Evolutionary conservation across 2,329 filamentous ascomycete species (phyloP), one percentile per base, ranked within the genome.

Genomic region (Ceratocystis cubensis): DNA sequence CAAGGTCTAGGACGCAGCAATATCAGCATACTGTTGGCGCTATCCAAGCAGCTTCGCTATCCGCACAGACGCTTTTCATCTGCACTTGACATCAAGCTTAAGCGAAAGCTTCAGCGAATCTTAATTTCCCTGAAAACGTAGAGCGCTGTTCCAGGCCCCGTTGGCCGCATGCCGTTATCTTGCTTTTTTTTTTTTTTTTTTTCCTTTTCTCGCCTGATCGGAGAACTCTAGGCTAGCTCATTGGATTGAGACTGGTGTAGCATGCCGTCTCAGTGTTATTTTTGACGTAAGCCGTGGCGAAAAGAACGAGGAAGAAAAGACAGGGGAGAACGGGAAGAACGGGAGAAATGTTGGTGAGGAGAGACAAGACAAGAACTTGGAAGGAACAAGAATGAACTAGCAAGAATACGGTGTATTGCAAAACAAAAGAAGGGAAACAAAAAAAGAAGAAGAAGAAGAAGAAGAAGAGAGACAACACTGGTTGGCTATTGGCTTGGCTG

Each of bases 41-140:
- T 20, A 17, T 59, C 25, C 17, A 37, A 59, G 5, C 22, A n/a
- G 25, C 17, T n/a, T 17, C n/a, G 25, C 17, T 59, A 25, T n/a
- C 28, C 41, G 61, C 61, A 63, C 61, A 48, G 61, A 63, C 61
- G 44, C 13, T 63, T 63, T 63, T 63, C 61, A 63, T 63, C 61
- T 63, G 61, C 61, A 63, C 61, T 50, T 63, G 41, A 63, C 30
- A 59, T 33, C 56, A 20, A 59, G 56, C 56, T 59, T 59, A 59
- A 59, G 25, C 56, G 56, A 59, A 59, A 59, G 56, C 56, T 59
- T 59, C 56, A 59, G 33, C 28, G 5, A 37, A 59, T 59, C 56
- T 59, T 59, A 59, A 59, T 59, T 53, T 53, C 48, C 6, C 15
- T 8, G 30, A 33, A 59, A 17, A 15, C 6, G 50, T 28, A 30